These are phyloP conservation scores for Trichoderma aggressivum DNA, from an alignment of 2,329 filamentous ascomycete genomes.

Conservation along the genomic window DNA sequence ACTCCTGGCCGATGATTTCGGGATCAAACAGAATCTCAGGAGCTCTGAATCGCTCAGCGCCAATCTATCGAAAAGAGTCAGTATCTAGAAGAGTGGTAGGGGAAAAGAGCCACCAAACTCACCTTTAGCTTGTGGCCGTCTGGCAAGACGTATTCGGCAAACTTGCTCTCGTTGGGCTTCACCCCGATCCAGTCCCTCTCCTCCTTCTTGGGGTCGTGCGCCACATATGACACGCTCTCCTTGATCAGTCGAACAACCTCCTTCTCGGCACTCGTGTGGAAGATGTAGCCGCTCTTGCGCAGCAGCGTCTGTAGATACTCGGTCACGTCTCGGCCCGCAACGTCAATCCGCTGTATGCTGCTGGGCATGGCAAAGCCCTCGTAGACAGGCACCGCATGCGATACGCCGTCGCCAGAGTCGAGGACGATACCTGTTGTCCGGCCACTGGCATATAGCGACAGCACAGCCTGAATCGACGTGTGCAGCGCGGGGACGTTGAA, in stretches of 20 bases:
- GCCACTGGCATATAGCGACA: slow-evolving; percentile 93
- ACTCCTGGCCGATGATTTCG: slow-evolving; percentile 94
- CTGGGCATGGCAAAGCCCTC: slow-evolving; percentile 96
- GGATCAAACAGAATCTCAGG: slow-evolving; percentile 98
- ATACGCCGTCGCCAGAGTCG: slow-evolving; percentile 93
- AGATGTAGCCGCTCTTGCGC: slow-evolving; percentile 87
- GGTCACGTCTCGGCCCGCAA: slow-evolving; percentile 92
- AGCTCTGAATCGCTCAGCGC: slow-evolving; percentile 89
- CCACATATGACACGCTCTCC: slow-evolving; percentile 89
- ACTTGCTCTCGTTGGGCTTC: slow-evolving; percentile 73
- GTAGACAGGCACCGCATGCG: slow-evolving; percentile 95
- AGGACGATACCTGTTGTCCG: slow-evolving; percentile 95
- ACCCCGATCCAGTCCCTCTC: slow-evolving; percentile 92
- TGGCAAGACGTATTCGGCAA: slow-evolving; percentile 82
- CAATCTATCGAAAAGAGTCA: slow-evolving; percentile 55
- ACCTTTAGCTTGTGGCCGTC: slow-evolving; percentile 94
- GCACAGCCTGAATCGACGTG: slow-evolving; percentile 93
- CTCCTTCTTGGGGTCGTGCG: slow-evolving; percentile 84
- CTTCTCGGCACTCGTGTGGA: slow-evolving; percentile 98
- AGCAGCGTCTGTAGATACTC: slow-evolving; percentile 90
- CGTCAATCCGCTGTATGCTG: slow-evolving; percentile 92
- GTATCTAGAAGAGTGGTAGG: neutral
- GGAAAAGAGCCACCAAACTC: slow-evolving; percentile 9
- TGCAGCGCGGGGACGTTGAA: slow-evolving; percentile 97
- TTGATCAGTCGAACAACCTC: slow-evolving; percentile 98